Evolutionary conservation across 1,284 basidiomycete genomes (phyloP), one percentile per base, ranked within the genome.

Genomic region (Cryptococcus sp.): DNA sequence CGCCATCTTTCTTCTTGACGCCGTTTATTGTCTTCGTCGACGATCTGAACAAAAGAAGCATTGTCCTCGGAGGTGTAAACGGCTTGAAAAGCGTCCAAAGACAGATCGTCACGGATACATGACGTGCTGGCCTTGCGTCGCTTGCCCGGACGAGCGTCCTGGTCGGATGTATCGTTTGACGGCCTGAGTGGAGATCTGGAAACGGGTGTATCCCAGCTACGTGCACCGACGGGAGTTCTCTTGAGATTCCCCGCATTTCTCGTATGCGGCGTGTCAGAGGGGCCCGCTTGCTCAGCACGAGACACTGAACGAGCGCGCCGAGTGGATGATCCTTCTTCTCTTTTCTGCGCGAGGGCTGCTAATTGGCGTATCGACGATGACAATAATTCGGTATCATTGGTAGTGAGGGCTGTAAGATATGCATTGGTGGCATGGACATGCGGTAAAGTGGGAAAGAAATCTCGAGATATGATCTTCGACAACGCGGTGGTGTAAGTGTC

Each of bases 1-100:
- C 78, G 83, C 79, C 86, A 90, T 71, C 79, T 83, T 68, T 90
- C 87, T 67, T 84, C 85, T 43, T 63, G 51, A 58, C 91, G 82
- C 66, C 81, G 80, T 70, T 79, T 76, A 71, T 97, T 97, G 80
- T 96, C 92, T 57, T 87, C 85, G 53, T 92, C 85, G 53, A 97
- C 77, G 58, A 96, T 92, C 59, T 89, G 82, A 10, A 89, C 89
- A 72, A 97, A 97, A 56, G 89, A 93, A 3, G 92, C 86, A 73
- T 97, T 97, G 74, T 97, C 93, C 72, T 96, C 91, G 0, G 90
- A 94, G 0, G 94, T 97, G 72, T 90, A 95, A 46, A 83, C 83
- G 4, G 90, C 84, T 71, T 96, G 93, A 71, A 96, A 97, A 13
- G 80, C 79, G 72, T 96, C 90, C 15, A 96, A 80, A 46, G 81